phyloP scores from a whole-genome alignment of 306 rosid species.

The Vigna reflexopilosa region DNA sequence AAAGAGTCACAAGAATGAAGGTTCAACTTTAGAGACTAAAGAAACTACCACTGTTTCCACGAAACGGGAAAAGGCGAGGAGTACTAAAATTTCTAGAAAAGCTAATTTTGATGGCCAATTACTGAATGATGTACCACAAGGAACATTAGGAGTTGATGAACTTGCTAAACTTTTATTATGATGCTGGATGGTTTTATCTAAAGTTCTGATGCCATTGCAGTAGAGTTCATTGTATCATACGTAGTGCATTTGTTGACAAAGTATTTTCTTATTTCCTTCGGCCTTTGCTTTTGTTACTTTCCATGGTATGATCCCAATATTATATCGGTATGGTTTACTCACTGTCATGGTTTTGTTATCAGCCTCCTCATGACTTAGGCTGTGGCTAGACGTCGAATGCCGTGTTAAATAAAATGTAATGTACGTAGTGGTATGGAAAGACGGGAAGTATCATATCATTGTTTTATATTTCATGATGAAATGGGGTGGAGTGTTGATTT shows the following conservation, averaged over 20 bases:
- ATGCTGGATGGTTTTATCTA: slow-evolving; percentile 27
- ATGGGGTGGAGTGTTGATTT: background rate
- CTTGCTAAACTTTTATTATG: slow-evolving; percentile 79
- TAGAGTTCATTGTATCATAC: slow-evolving; percentile 9
- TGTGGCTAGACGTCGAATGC: background rate
- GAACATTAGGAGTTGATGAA: slow-evolving; percentile 86
- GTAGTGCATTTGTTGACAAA: slow-evolving; percentile 19
- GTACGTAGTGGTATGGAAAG: background rate
- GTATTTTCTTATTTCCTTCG: background rate
- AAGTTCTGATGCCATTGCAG: slow-evolving; percentile 3
- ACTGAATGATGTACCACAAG: slow-evolving; percentile 70
- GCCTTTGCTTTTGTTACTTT: slow-evolving; percentile 2
- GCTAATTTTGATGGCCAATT: slow-evolving; percentile 57
- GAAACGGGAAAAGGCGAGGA: slow-evolving; percentile 62
- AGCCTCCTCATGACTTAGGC: background rate
- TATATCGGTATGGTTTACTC: background rate
- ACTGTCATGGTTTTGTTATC: background rate
- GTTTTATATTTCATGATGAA: background rate
- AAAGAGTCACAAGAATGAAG: slow-evolving; percentile 45
- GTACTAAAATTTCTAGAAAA: slow-evolving; percentile 50
- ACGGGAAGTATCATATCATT: too few species aligned
- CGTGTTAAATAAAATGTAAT: background rate
- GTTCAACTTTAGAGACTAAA: slow-evolving; percentile 37
- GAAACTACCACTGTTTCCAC: slow-evolving; percentile 34
- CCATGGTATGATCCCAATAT: background rate